phyloP scores from a whole-genome alignment of 202 grass and related monocot genomes.

The Carex arenaria region DNA sequence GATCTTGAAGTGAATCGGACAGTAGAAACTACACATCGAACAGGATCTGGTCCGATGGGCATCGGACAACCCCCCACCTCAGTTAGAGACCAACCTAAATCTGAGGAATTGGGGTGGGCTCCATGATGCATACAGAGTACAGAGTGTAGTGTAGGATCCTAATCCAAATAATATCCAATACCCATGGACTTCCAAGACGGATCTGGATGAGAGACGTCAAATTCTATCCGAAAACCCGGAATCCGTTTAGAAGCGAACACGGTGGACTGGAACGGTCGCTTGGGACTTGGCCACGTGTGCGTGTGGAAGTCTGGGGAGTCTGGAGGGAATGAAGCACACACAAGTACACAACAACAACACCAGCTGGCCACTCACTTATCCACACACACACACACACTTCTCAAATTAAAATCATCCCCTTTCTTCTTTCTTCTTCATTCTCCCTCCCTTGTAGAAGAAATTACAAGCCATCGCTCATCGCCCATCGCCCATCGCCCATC shows the following conservation, averaged over 20 bases:
- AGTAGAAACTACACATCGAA: no score
- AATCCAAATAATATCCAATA: neutral
- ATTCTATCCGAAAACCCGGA: neutral
- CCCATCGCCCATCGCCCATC: no score
- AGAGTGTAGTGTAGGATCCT: neutral
- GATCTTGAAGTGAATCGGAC: no score
- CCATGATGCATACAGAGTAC: neutral
- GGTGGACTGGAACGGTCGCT: neutral
- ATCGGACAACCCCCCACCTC: no score
- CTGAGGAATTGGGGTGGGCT: neutral
- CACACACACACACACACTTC: constrained; percentile 23
- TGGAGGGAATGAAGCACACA: no score
- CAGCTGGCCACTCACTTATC: constrained; percentile 22
- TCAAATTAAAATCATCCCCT: neutral
- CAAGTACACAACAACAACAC: neutral
- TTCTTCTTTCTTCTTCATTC: neutral
- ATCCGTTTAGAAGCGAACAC: neutral
- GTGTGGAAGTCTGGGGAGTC: neutral
- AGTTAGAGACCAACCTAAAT: no score
- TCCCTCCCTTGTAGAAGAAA: neutral
- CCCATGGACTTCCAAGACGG: neutral
- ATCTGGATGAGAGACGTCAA: neutral
- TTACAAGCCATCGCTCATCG: no score
- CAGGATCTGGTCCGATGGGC: no score
- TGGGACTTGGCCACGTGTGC: constrained; percentile 10